Evolutionary conservation across 1,284 basidiomycete species (phyloP).

Genomic region (Trichosporon sp.): DNA sequence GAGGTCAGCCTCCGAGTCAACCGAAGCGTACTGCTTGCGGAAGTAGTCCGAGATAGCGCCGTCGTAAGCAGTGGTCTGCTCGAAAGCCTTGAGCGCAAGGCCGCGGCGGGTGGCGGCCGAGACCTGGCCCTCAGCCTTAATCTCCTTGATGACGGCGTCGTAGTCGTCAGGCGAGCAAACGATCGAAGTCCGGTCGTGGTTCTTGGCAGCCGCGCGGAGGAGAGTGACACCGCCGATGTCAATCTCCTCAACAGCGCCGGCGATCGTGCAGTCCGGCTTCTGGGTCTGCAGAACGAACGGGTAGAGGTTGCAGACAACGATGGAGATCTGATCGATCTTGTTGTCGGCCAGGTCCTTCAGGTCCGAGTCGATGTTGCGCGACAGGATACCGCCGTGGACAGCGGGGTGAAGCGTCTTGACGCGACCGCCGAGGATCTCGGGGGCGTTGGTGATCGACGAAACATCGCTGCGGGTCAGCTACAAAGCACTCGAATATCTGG

Average conservation of each 20-base stretch:
- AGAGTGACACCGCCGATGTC: conserved; percentile 99
- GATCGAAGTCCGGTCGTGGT: conserved; percentile 88
- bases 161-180: conserved; percentile 96
- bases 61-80: conserved; percentile 92
- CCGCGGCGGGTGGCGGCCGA: conserved; percentile 66
- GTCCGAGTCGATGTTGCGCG: conserved; percentile 79
- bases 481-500: background rate
- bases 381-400: conserved; percentile 94
- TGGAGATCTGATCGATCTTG: conserved; percentile 79
- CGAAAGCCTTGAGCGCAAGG: conserved; percentile 94
- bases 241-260: conserved; percentile 93
- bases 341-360: conserved; percentile 73
- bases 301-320: conserved; percentile 99
- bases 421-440: conserved; percentile 98
- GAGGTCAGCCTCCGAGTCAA: conserved; percentile 60
- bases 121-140: conserved; percentile 63
- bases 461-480: conserved; percentile 67
- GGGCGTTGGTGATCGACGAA: conserved; percentile 93
- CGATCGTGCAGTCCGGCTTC: conserved; percentile 80
- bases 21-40: conserved; percentile 86
- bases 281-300: conserved; percentile 90
- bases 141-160: conserved; percentile 69
- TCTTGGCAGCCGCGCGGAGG: conserved; percentile 96
- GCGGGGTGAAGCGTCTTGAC: conserved; percentile 99
- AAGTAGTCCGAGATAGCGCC: conserved; percentile 95